Percentiles rank a stretch among this genome's conserved stretches.
Conservation (phyloP, 1,284 basidiomycete genomes). For the Apiotrichum veenhuisii region DNA sequence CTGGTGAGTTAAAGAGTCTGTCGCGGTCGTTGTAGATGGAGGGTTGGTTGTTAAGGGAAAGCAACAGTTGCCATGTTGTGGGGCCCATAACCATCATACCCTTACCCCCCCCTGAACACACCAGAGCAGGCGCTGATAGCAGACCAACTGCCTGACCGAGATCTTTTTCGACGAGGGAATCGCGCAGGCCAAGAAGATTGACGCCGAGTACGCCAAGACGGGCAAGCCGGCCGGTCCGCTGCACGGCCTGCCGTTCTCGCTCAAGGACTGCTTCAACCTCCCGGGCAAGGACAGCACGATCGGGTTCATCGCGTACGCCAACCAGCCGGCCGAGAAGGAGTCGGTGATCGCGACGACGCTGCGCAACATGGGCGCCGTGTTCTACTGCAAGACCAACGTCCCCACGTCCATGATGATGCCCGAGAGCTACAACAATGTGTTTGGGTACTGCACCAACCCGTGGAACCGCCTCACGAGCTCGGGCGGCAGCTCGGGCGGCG, state of each 20-base stretch:
- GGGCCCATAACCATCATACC: too few species aligned
- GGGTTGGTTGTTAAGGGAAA: too few species aligned
- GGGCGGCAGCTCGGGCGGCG: conserved; percentile 64
- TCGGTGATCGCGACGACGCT: conserved; percentile 34
- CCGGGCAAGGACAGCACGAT: conserved; percentile 46
- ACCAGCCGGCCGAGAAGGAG: conserved; percentile 29
- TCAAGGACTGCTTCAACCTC: conserved; percentile 47
- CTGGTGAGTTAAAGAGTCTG: conserved; percentile 55
- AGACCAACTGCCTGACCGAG: conserved; percentile 52
- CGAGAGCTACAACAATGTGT: conserved; percentile 50
- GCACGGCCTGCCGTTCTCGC: conserved; percentile 55
- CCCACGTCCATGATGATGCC: conserved; percentile 42
- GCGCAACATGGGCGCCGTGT: conserved; percentile 32
- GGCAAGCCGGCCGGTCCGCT: conserved; percentile 51
- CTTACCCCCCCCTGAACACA: too few species aligned
- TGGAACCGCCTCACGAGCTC: conserved; percentile 56
- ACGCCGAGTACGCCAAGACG: conserved; percentile 44
- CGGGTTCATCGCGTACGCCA: conserved; percentile 37
- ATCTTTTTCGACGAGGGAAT: conserved; percentile 51
- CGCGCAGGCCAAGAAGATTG: conserved; percentile 47
- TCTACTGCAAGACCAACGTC: conserved; percentile 44
- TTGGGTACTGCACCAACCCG: conserved; percentile 66
- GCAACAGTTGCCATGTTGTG: too few species aligned
- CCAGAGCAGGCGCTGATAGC: neutral
- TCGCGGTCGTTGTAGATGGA: too few species aligned